Percentiles rank a stretch among this genome's conserved stretches.
Conservation (phyloP, 2,329 filamentous ascomycete genomes). For the Arthrobotrys sphaeroides region DNA sequence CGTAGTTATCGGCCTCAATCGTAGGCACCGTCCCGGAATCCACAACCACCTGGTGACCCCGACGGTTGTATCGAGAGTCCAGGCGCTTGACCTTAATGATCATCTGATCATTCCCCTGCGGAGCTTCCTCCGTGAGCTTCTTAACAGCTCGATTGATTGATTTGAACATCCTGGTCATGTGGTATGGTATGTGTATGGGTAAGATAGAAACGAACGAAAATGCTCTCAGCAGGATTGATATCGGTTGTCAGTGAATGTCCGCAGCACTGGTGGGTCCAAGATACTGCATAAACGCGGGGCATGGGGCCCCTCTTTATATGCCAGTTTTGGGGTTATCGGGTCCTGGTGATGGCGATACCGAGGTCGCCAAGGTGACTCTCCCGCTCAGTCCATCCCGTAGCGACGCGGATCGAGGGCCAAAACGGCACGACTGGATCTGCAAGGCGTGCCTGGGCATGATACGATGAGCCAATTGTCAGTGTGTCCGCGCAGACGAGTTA, state of each 20-base stretch:
- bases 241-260: too few relatives aligned
- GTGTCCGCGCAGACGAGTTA: conserved; percentile 3
- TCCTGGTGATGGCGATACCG: conserved; percentile 1
- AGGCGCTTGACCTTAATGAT: conserved; percentile 54
- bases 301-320: conserved; percentile 5
- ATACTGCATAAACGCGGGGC: neutral
- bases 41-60: conserved; percentile 42
- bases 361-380: neutral
- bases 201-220: conserved; percentile 8
- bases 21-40: conserved; percentile 48
- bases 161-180: conserved; percentile 43
- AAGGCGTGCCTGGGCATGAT: conserved; percentile 6
- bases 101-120: conserved; percentile 53
- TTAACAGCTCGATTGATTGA: conserved; percentile 50
- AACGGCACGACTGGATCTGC: conserved; percentile 2
- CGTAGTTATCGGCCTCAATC: conserved; percentile 35
- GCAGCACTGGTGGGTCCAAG: neutral
- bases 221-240: neutral
- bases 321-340: neutral
- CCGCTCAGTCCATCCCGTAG: conserved; percentile 6
- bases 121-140: conserved; percentile 54
- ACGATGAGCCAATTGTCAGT: neutral
- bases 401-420: conserved; percentile 28
- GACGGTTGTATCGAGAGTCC: conserved; percentile 42
- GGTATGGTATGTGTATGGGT: neutral